phyloP scores from a whole-genome alignment of 2,329 filamentous ascomycete genomes.

The Hymenoscyphus linearis region DNA sequence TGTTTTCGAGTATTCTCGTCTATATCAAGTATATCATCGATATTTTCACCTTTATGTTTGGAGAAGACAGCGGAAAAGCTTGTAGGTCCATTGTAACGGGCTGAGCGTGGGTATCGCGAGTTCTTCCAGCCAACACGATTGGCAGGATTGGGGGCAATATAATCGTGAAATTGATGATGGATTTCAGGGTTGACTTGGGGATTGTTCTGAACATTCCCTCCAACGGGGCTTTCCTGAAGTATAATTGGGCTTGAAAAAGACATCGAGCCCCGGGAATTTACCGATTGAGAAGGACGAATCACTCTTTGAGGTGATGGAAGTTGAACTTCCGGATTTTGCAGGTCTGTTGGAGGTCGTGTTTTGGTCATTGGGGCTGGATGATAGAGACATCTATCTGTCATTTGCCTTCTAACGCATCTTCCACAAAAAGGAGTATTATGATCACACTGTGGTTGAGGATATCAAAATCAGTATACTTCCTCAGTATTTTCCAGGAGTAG shows the following conservation, averaged over 20 bases:
- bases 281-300: not conserved
- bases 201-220: not conserved
- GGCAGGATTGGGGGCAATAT: not conserved
- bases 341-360: slow-evolving; percentile 6
- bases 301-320: not conserved
- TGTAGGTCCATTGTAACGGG: slow-evolving; percentile 26
- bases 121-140: slow-evolving; percentile 17
- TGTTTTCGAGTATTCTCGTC: slow-evolving; percentile 24
- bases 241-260: not conserved
- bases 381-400: slow-evolving; percentile 25
- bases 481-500: too few relatives aligned
- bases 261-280: not conserved
- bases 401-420: slow-evolving; percentile 25
- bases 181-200: not conserved
- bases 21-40: slow-evolving; percentile 22
- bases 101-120: slow-evolving; percentile 20
- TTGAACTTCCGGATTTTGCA: not conserved
- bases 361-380: slow-evolving; percentile 28
- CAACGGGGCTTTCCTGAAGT: not conserved
- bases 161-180: not conserved
- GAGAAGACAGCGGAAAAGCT: slow-evolving; percentile 28
- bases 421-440: slow-evolving; percentile 27
- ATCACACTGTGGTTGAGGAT: slow-evolving; percentile 15
- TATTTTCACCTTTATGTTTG: slow-evolving; percentile 18
- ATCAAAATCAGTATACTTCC: too few relatives aligned